Percentiles rank a stretch among this genome's conserved stretches.
phyloP scores from a whole-genome alignment of 2,329 filamentous ascomycete genomes.

The Talaromyces marneffei region DNA sequence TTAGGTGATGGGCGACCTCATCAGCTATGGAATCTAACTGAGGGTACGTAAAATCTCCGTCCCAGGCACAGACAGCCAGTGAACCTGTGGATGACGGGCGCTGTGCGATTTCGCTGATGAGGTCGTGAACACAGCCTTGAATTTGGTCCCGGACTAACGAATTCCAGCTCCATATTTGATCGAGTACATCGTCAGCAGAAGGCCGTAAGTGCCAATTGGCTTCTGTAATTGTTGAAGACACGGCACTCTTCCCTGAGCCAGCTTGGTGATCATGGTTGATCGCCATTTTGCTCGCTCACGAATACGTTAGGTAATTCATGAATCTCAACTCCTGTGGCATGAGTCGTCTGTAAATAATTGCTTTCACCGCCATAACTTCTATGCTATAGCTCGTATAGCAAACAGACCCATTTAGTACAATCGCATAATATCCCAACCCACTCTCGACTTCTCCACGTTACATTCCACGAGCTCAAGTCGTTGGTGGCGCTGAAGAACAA shows the following conservation, averaged over 20 bases:
- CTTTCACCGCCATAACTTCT: neutral
- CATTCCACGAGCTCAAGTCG: neutral
- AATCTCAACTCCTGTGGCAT: neutral
- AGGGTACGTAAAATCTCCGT: constrained; percentile 12
- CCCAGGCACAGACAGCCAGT: constrained; percentile 15
- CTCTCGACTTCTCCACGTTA: neutral
- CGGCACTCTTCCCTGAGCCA: neutral
- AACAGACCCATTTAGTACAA: neutral
- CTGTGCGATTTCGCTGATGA: constrained; percentile 2
- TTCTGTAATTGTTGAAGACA: neutral
- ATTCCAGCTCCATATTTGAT: constrained; percentile 12
- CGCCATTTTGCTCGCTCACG: neutral
- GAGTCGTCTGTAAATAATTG: neutral
- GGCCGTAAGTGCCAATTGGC: neutral
- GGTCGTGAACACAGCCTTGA: constrained; percentile 5
- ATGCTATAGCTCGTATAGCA: neutral
- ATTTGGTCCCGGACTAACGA: neutral
- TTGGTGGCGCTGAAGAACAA: neutral
- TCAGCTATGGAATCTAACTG: constrained; percentile 1
- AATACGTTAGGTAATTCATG: neutral
- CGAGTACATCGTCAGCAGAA: neutral
- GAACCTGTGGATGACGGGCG: neutral
- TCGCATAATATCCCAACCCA: neutral
- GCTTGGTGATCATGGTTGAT: neutral
- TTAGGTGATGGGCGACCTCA: neutral